Base-by-base conservation (phyloP, 1,284 basidiomycete genomes). In the Cutaneotrichosporon spelunceum region DNA sequence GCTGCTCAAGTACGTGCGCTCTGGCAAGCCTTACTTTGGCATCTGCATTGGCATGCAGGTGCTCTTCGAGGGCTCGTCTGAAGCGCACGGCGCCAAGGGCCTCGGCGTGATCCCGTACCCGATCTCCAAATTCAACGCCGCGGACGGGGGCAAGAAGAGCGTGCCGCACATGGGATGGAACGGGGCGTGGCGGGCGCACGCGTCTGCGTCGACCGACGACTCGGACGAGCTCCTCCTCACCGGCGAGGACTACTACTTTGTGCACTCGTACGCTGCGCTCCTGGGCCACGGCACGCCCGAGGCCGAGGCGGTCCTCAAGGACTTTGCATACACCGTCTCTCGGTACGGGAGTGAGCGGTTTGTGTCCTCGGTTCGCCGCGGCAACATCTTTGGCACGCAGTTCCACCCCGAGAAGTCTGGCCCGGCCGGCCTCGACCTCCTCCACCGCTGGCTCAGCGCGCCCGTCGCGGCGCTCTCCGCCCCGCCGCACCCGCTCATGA, bases 81-180 rank as follows among this genome's bases (percentile, higher is more conserved):
- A 97, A 81, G 82, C 53, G 72, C 74, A 75, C 48, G 68, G 66
- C n/a, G 72, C 72, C 11, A 62, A 71, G 47, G 82, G 81, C 23
- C 73, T 82, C 44, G 77, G 76, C 26, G 71, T 82, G 36, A 73
- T 83, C 29, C 79, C 80, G 9, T 78, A 74, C 57, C 66, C 70
- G 30, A 79, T 81, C 64, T 68, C 71, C 39, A 75, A 76, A 60
- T 83, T 83, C 68, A 65, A 65, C 24, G 56, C 68, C 4, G 59
- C 68, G 11, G 74, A 73, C 29, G 62, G 61, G 3, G 69, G 70
- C n/a, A 62, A 62, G 49, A 99, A 98, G 81, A 83, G 89, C 2
- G 95, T 99, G 2, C 96, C 96, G 21, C 95, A 99, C 82, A 99
- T 99, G 82, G 96, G 96, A 56, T 99, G 96, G 96, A 96, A 94